Conservation (phyloP, 331 rosid genomes). For the Spiraea crenata region DNA sequence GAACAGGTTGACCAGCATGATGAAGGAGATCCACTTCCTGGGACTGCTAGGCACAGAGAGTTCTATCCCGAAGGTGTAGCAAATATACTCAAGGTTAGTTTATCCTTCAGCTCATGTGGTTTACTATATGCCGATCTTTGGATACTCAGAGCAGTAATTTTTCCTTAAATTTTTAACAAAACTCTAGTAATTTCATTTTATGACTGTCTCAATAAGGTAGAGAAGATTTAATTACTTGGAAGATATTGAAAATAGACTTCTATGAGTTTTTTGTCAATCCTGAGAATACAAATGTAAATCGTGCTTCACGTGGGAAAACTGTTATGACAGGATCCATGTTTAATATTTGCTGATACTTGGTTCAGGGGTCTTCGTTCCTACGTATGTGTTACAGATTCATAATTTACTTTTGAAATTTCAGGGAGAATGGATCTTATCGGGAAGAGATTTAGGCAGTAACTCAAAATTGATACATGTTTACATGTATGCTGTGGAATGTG, state of each 20-base stretch:
- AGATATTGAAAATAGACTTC: not conserved
- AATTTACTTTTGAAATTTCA: slow-evolving; percentile 38
- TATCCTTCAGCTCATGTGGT: slow-evolving; percentile 22
- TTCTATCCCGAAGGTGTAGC: slow-evolving; percentile 99
- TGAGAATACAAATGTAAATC: too few species aligned
- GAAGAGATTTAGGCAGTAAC: slow-evolving; percentile 64
- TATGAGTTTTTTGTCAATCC: too few species aligned
- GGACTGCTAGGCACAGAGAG: slow-evolving; percentile 99
- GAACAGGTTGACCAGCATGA: slow-evolving; percentile 81
- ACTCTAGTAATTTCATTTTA: too few species aligned
- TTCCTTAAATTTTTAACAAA: not conserved
- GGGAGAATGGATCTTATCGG: slow-evolving; percentile 98
- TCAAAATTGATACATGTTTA: slow-evolving; percentile 57
- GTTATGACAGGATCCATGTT: not conserved
- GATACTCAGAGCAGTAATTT: not conserved
- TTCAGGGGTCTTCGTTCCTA: not conserved
- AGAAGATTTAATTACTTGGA: not conserved
- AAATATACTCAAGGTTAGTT: slow-evolving; percentile 75
- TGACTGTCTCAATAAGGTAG: too few species aligned
- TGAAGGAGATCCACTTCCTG: slow-evolving; percentile 96
- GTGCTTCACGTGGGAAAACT: too few species aligned
- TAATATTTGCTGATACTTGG: not conserved
- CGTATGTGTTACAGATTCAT: not conserved
- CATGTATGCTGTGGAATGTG: slow-evolving; percentile 69
- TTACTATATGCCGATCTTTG: slow-evolving; percentile 2